Conservation (phyloP, 768 basidiomycete genomes). For the Boletus insuetus region DNA sequence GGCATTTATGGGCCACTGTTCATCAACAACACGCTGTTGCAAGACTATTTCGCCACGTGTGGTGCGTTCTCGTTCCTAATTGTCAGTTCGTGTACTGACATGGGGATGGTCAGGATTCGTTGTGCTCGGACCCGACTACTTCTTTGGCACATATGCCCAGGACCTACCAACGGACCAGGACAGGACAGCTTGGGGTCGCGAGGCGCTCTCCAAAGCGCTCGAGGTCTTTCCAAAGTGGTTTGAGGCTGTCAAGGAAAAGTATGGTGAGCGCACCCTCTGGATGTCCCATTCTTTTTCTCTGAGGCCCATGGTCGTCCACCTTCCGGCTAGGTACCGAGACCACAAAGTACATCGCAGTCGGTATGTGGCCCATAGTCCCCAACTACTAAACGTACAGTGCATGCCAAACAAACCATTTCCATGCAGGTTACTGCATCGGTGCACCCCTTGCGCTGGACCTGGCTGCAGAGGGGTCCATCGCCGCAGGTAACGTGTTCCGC, state of each 20-base stretch:
- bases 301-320: too few relatives aligned
- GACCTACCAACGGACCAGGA: constrained; percentile 33
- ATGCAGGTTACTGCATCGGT: constrained; percentile 55
- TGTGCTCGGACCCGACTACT: constrained; percentile 60
- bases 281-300: too few relatives aligned
- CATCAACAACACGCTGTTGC: constrained; percentile 53
- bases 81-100: not conserved
- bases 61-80: constrained; percentile 35
- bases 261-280: constrained; percentile 34
- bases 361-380: constrained; percentile 23
- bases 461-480: constrained; percentile 27
- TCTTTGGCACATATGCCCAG: constrained; percentile 48
- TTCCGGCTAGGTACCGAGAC: constrained; percentile 24
- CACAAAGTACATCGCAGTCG: constrained; percentile 42
- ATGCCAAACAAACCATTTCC: not conserved
- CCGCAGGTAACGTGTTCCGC: too few relatives aligned
- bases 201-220: constrained; percentile 31
- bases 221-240: constrained; percentile 48
- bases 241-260: constrained; percentile 44
- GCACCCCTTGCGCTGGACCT: constrained; percentile 48
- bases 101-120: constrained; percentile 43
- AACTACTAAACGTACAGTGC: too few relatives aligned
- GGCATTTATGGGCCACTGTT: constrained; percentile 56
- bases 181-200: constrained; percentile 38
- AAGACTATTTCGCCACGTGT: constrained; percentile 58